Base-by-base conservation (phyloP, 345 rosid genomes). In the Fremontodendron californicum region DNA sequence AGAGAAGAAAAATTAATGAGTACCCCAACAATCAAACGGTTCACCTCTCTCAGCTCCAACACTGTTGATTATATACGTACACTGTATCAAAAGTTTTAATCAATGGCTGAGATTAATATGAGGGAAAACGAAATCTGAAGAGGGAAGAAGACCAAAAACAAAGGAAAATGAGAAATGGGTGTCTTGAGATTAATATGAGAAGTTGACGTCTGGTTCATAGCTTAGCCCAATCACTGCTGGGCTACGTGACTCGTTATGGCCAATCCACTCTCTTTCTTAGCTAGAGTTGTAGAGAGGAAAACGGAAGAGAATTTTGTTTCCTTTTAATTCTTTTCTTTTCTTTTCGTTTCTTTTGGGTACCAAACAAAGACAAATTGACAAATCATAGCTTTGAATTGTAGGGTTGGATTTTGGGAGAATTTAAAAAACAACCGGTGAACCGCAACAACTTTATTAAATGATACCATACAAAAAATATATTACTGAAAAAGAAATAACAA, bases 1-100 rank as follows among this genome's bases (percentile, higher is more conserved):
- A 82, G 81, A 84, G 86, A 43, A 85, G 90, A 39, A 86, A 81
- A 75, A 76, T 69, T 43, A 79, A 45, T 66, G 76, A 49, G 35
- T 70, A 67, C 54, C 39, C 75, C 37, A 45, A 57, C 39, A 66
- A 81, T 77, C 77, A 29, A 55, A 75, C 67, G 77, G 64, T 54
- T 67, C 86, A 79, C 78, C 73, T 85, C 80, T 85, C 84, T 68
- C 79, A 65, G 63, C 43, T 57, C 66, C 79, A 80, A 52, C 77
- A 71, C 19, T 79, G 81, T 65, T 86, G 70, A 79, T 81, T 64
- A 77, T 46, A 11, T 10, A 8, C 11, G 10, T 9, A 43, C 46
- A 46, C 51, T 46, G 63, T 43, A 12, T 31, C 51, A 12, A 13
- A 19, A 37, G 23, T 42, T 37, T 74, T 16, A 63, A 54, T 45